Base-by-base conservation (phyloP, 768 basidiomycete genomes). In the Collybiopsis luxurians region DNA sequence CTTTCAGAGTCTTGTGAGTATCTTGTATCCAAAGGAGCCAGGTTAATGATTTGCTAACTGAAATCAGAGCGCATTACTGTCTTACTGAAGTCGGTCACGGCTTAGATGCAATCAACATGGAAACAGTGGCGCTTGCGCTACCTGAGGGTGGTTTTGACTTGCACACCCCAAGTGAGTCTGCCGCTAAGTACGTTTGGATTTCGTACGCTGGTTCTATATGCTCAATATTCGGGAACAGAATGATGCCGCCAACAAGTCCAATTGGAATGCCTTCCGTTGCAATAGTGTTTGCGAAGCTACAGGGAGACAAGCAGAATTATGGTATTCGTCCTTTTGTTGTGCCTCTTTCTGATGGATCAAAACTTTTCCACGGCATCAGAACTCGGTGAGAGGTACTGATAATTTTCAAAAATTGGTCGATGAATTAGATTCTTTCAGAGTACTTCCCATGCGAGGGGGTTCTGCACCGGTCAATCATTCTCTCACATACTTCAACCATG, bases 31-130 rank as follows among this genome's bases (percentile, higher is more conserved):
- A 48, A 30, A 13, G 23, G 39, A 6, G 11, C 23, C 4, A 4
- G 6, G 5, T 40, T 27, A 27, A 34, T 57, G 39, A 30, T 27
- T 48, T 2, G 3, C 43, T 5, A 31, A 17, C 9, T 21, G 7
- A 6, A 13, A 10, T 10, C 24, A 78, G 76, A 39, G 78, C 75
- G 1, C 76, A 76, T 53, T 79, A 67, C 58, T 72, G 71, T 48
- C 60, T 81, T 39, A 79, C 79, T 0, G 79, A 80, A 61, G 56
- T 78, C 10, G 77, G 73, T 0, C 79, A 79, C 48, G 79, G 79
- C n/a, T 65, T 80, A 2, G 77, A 80, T 53, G 72, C 68, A 13
- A 51, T 67, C n/a, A 71, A 77, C 61, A 46, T 79, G 13, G 77
- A 79, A 60, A 79, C 79, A 0, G 73, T 70, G 0, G 77, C 76